phyloP scores from a whole-genome alignment of 1,284 basidiomycete genomes.

The Melampsora americana region DNA sequence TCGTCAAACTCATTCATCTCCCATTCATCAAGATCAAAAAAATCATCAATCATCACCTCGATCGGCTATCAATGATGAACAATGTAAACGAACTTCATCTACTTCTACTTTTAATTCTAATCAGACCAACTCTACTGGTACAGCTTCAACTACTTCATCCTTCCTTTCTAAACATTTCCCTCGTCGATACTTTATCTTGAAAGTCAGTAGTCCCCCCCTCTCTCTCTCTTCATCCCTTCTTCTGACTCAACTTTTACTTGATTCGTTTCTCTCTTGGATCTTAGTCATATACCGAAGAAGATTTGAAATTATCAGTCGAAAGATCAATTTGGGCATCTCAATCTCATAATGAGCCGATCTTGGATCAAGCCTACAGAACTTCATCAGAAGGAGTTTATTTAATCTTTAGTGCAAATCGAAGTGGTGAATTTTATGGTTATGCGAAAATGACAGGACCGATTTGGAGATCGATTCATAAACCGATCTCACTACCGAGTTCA shows the following conservation, averaged over 20 bases:
- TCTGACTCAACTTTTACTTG: not conserved
- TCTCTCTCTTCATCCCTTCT: not conserved
- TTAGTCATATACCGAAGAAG: conserved; percentile 41
- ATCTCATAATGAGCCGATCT: conserved; percentile 44
- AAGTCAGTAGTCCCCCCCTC: too few relatives aligned
- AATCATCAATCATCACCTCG: not conserved
- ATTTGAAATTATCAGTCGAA: conserved; percentile 41
- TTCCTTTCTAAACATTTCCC: conserved; percentile 44
- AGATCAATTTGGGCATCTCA: conserved; percentile 44
- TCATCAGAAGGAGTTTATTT: conserved; percentile 43
- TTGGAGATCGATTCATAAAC: not conserved
- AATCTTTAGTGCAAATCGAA: conserved; percentile 46
- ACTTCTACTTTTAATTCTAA: conserved; percentile 17
- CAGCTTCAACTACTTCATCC: conserved; percentile 30
- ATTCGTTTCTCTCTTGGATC: not conserved
- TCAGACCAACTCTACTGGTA: conserved; percentile 10
- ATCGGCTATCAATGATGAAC: not conserved
- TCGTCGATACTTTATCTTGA: conserved; percentile 44
- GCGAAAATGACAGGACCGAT: conserved; percentile 35
- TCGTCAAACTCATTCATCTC: too few relatives aligned
- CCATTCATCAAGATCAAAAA: not conserved
- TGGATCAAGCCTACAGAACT: conserved; percentile 46
- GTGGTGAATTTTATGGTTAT: conserved; percentile 45
- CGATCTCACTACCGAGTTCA: not conserved
- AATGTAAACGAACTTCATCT: conserved; percentile 21